Evolutionary conservation across 1,284 basidiomycete genomes (phyloP), one percentile per base, ranked within the genome.

Genomic region (Exsudoporus floridanus): DNA sequence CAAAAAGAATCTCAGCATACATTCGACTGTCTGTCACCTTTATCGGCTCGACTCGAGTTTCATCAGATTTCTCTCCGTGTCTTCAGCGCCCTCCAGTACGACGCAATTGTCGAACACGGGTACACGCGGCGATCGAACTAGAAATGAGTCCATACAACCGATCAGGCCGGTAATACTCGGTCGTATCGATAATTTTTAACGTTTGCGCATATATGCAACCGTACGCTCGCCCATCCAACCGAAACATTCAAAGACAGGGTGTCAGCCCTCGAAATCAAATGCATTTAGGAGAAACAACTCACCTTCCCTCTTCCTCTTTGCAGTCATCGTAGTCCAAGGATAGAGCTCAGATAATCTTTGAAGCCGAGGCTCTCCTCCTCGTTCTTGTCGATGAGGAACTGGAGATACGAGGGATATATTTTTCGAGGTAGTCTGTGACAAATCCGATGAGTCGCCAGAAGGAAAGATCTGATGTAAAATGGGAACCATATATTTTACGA

Each of bases 381-480:
- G 10, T 89, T 77, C 50, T 88, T 84, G 4, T 80, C 72, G 44
- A 98, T 89, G 43, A 98, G 76, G 64, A 87, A 90, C 69, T 97
- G 94, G n/a, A 99, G 77, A 71, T 93, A 98, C 8, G 69, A 3
- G 80, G 79, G 57, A 90, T 81, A 30, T 91, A 78, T 18, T 73
- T 74, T 57, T 92, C 88, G 5, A 99, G 79, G 66, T 89, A 94
- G 46, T 86, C 79, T 3, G 86, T 84, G 1, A 97, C 91, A 16
- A 97, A 78, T 48, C 94, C 91, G 1, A 89, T 89, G 55, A n/a
- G n/a, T 96, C 93, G 64, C 98, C 96, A 0, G 94, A 94, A 1
- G 88, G 94, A 68, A 99, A 99, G 46, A 99, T 93, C 88, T 96
- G 62, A 0, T 39, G 16, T 49, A 41, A 33, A 27, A 49, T 5